Base-by-base conservation (phyloP, 352 stramenopile genomes). In the Plasmopara muralis region DNA sequence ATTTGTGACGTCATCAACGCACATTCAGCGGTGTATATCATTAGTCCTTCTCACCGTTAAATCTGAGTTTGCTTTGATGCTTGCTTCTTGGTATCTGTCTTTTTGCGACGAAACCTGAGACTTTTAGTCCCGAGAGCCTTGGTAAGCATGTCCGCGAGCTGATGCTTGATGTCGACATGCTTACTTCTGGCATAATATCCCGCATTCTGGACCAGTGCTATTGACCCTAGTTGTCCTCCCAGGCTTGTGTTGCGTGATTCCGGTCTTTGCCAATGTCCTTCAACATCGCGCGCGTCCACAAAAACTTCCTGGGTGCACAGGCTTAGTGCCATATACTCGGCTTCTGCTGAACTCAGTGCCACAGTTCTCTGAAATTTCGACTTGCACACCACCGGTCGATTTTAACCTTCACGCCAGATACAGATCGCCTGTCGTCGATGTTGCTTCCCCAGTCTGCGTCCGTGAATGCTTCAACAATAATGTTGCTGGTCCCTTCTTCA, bases 381-480 rank as follows among this genome's bases (percentile, higher is more conserved):
- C 39, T 55, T 58, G 39, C 38, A 55, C 18, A 64, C 31, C 7
- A 64, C 41, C 10, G 45, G 8, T 59, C 51, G 30, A 55, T 58
- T 13, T 3, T 5, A 12, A 60, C 30, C 33, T 60, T 46, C 10
- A 64, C 14, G 0, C 50, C 50, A 0, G 40, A 25, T 35, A 35
- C 31, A 35, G 31, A 35, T 8, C 4, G 31, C 10, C 31, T 35
- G 31, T 35, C 20, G 20, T 25, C 20, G 20, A 25, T 33, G 15
- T 59, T 55, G 4, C 1, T 52, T 0, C 47, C 31, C 10, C 10
- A 35, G 31, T 35, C 6, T 35, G 10, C 31, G 10, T 35, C 31
- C 7, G 31, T 2, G 10, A 35, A 35, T 8, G 31, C 31, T 35
- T 35, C n/a, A 8, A 45, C 43, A 25, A 9, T 12, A 8, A 35